These are phyloP conservation scores for Trichoderma orchidacearum DNA, from an alignment of 495 filamentous ascomycete genomes.

Conservation along the genomic window DNA sequence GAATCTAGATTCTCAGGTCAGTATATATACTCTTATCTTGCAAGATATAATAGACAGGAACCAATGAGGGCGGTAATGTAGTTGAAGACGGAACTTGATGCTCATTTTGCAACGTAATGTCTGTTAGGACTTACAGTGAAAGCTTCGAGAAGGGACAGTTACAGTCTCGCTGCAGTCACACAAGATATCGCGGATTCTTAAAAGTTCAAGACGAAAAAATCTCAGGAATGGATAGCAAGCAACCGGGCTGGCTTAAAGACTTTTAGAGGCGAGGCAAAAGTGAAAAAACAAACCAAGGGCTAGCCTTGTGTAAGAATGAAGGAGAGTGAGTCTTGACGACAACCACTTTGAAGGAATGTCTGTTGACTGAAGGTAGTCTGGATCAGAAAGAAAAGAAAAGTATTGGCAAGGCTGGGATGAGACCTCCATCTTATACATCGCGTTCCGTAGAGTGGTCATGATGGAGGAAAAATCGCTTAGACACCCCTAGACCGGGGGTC, in stretches of 20 bases:
- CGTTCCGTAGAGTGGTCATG: neutral
- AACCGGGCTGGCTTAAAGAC: neutral
- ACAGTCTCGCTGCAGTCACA: conserved; percentile 13
- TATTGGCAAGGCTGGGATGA: neutral
- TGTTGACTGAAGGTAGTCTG: conserved; percentile 6
- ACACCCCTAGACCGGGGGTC: neutral
- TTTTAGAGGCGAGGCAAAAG: conserved; percentile 9
- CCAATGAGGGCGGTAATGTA: no score
- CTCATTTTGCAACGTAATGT: no score
- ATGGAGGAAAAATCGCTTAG: neutral
- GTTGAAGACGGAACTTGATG: no score
- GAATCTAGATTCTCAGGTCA: neutral
- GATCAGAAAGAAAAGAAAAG: conserved; percentile 5
- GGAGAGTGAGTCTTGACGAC: conserved; percentile 12
- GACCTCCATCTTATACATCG: neutral
- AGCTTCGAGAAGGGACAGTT: conserved; percentile 53
- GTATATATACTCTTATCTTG: neutral
- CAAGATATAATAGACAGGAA: neutral
- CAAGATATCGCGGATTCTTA: neutral
- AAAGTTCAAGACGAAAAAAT: neutral
- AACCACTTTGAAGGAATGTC: conserved; percentile 12
- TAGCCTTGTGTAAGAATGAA: conserved; percentile 19
- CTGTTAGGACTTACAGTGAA: conserved; percentile 54
- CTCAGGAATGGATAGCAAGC: neutral
- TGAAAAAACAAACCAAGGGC: conserved; percentile 13